phyloP scores from a whole-genome alignment of 129 eudicot genomes.

The Silybum marianum region DNA sequence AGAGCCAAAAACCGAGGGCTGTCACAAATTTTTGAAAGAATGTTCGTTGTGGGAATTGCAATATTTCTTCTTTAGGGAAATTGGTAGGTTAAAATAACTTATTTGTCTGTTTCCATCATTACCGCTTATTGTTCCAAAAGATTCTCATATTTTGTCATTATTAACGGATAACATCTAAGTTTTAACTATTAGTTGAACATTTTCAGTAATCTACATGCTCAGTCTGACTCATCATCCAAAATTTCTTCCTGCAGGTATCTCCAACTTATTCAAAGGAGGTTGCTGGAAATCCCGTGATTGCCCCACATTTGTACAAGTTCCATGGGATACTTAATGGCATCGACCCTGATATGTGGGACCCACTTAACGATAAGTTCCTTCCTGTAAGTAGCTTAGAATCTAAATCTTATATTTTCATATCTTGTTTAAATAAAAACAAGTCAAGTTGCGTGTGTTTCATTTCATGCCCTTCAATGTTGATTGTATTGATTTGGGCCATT shows the following conservation, averaged over 20 bases:
- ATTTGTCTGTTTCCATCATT: neutral
- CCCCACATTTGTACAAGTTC: constrained; percentile 90
- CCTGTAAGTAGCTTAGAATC: constrained; percentile 65
- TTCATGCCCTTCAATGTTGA: neutral
- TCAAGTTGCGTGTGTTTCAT: neutral
- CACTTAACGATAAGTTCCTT: constrained; percentile 79
- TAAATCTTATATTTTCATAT: neutral
- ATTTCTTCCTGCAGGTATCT: constrained; percentile 68
- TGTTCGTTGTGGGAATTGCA: no score
- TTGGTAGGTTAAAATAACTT: no score
- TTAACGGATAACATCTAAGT: neutral
- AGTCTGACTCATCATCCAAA: neutral
- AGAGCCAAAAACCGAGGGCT: neutral
- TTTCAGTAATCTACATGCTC: neutral
- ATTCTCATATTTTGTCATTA: neutral
- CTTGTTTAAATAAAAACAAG: neutral
- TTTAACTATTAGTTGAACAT: neutral
- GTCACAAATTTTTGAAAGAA: neutral
- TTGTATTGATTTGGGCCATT: neutral
- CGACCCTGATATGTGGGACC: constrained; percentile 99
- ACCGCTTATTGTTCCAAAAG: neutral
- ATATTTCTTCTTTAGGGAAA: no score
- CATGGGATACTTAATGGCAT: constrained; percentile 97
- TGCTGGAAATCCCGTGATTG: constrained; percentile 68
- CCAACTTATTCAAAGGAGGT: constrained; percentile 92